Evolutionary conservation across 495 filamentous ascomycete genomes (phyloP).

Genomic region (Talaromyces ruber): DNA sequence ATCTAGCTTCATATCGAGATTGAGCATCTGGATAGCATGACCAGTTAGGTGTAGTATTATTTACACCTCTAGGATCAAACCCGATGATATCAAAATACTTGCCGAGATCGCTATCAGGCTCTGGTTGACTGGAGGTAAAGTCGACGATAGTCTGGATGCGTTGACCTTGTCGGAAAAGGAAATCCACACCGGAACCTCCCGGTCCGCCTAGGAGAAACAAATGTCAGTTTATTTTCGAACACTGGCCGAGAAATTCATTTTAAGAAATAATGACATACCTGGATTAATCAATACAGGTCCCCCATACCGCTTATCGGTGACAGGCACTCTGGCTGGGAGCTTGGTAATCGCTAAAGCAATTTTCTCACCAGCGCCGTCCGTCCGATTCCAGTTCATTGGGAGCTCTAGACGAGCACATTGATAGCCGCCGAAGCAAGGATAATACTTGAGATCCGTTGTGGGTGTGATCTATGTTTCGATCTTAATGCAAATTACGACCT

Average conservation of each 20-base stretch:
- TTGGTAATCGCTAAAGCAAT: constrained; percentile 26
- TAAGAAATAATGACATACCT: not conserved
- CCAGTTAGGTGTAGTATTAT: constrained; percentile 18
- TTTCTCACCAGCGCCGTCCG: constrained; percentile 11
- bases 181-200: constrained; percentile 24
- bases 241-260: not conserved
- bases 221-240: not conserved
- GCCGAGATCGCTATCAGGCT: not conserved
- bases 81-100: constrained; percentile 33
- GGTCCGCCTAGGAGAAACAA: constrained; percentile 24
- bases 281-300: constrained; percentile 31
- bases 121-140: constrained; percentile 10
- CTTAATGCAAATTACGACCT: not conserved
- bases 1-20: constrained; percentile 16
- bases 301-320: constrained; percentile 29
- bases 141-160: constrained; percentile 23
- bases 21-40: constrained; percentile 20
- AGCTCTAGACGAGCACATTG: constrained; percentile 29
- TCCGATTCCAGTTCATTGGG: constrained; percentile 32
- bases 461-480: not conserved
- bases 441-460: constrained; percentile 9
- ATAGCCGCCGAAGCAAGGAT: constrained; percentile 15
- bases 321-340: constrained; percentile 27
- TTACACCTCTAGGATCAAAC: constrained; percentile 33
- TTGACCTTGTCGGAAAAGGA: constrained; percentile 10